Conservation (phyloP, 169 alveolate species). For the Fabrea salina region DNA sequence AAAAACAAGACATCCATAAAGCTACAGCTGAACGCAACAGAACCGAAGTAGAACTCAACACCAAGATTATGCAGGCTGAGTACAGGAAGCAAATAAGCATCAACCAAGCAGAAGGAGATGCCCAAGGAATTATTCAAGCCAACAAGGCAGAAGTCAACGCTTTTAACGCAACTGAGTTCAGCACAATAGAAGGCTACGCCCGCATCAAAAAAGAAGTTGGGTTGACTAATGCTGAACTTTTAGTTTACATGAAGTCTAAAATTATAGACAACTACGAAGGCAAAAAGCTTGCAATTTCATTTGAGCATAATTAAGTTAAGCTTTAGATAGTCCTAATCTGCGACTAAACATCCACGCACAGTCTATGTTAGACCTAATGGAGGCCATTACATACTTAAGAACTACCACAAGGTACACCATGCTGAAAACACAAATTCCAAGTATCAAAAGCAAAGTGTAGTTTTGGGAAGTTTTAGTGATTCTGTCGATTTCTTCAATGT, state of each 20-base stretch:
- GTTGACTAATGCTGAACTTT: conserved; percentile 36
- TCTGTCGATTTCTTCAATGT: no score
- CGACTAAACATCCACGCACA: no score
- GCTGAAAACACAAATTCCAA: no score
- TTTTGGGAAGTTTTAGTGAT: no score
- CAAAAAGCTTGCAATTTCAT: conserved; percentile 37
- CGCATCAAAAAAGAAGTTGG: conserved; percentile 37
- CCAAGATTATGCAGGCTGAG: conserved; percentile 67
- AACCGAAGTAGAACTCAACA: conserved; percentile 66
- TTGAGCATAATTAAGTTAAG: no score
- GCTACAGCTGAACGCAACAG: conserved; percentile 72
- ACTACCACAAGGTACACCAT: no score
- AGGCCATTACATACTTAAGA: no score
- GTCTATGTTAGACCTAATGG: no score
- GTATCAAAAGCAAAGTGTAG: no score
- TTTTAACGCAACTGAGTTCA: conserved; percentile 42
- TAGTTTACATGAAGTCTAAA: conserved; percentile 49
- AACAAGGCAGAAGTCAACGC: conserved; percentile 60
- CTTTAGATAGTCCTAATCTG: no score
- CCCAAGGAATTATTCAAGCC: conserved; percentile 47
- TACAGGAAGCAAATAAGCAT: conserved; percentile 55
- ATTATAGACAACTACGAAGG: conserved; percentile 58
- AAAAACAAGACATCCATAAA: conserved; percentile 73
- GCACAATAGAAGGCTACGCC: conserved; percentile 39
- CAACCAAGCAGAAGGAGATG: conserved; percentile 73